These are phyloP conservation scores for Starmerella floricola DNA, from an alignment of 805 yeast genomes.

Conservation along the genomic window DNA sequence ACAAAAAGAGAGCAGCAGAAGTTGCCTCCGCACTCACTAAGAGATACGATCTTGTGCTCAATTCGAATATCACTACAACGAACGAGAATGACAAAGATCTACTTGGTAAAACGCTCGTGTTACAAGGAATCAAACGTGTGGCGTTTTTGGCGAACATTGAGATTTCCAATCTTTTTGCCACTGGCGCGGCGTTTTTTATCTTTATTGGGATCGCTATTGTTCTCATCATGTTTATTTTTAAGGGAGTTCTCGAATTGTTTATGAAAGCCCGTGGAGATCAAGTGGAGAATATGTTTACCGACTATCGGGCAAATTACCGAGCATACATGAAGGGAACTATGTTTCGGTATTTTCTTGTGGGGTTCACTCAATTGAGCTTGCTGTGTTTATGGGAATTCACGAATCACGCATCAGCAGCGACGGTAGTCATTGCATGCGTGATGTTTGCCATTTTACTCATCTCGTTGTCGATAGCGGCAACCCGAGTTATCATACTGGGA, in stretches of 20 bases:
- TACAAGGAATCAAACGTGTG: slow-evolving; percentile 88
- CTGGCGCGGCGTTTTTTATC: slow-evolving; percentile 72
- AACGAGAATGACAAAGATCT: slow-evolving; percentile 48
- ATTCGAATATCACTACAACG: slow-evolving; percentile 23
- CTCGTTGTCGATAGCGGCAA: slow-evolving; percentile 59
- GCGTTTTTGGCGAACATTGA: slow-evolving; percentile 76
- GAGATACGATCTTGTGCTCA: slow-evolving; percentile 2
- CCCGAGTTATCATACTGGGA: slow-evolving; percentile 64
- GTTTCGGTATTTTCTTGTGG: slow-evolving; percentile 68
- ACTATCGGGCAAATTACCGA: slow-evolving; percentile 51
- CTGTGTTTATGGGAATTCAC: slow-evolving; percentile 85
- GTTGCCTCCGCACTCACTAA: not conserved
- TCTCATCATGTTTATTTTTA: slow-evolving; percentile 45
- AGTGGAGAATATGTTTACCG: slow-evolving; percentile 47
- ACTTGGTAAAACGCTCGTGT: slow-evolving; percentile 57
- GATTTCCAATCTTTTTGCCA: slow-evolving; percentile 71
- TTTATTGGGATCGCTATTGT: slow-evolving; percentile 55
- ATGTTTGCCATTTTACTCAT: slow-evolving; percentile 46
- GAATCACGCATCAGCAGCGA: slow-evolving; percentile 70
- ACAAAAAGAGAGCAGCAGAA: slow-evolving; percentile 30
- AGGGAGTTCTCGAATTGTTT: slow-evolving; percentile 58
- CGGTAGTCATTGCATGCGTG: slow-evolving; percentile 65
- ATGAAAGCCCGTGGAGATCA: slow-evolving; percentile 24
- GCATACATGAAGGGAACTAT: slow-evolving; percentile 71
- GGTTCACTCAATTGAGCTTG: slow-evolving; percentile 76